These are phyloP conservation scores for Neurospora discreta DNA, from an alignment of 495 filamentous ascomycete species.

Conservation along the genomic window DNA sequence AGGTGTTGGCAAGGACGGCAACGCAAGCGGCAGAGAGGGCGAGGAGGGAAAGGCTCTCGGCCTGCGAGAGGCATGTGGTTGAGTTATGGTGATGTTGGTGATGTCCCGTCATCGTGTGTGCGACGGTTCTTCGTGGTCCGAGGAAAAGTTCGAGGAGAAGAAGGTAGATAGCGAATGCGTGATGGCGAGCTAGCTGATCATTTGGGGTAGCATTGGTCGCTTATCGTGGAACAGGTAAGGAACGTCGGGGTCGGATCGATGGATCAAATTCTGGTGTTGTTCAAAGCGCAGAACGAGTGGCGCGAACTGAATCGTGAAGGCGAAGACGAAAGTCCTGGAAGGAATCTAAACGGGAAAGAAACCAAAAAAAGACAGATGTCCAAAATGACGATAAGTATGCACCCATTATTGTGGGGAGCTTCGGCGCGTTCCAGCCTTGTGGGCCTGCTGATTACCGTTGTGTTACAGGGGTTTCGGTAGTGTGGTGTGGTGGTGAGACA, in stretches of 20 bases:
- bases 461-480: not conserved
- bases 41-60: conserved; percentile 62
- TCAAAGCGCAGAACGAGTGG: not conserved
- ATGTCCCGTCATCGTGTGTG: not conserved
- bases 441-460: not conserved
- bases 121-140: not conserved
- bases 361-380: conserved; percentile 9
- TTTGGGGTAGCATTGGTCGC: not conserved
- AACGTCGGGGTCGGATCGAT: not conserved
- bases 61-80: conserved; percentile 38
- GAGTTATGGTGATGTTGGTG: conserved; percentile 7
- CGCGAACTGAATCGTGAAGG: not conserved
- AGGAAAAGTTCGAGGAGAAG: not conserved
- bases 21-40: conserved; percentile 57
- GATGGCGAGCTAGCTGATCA: not conserved
- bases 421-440: not conserved
- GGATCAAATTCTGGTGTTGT: not conserved
- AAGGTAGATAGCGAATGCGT: conserved; percentile 1
- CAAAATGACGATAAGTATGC: conserved; percentile 6
- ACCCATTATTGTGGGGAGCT: not conserved
- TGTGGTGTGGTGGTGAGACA: not conserved
- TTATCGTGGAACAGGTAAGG: not conserved
- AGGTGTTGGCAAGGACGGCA: conserved; percentile 68
- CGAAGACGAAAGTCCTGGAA: not conserved
- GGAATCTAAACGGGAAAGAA: not conserved